Evolutionary conservation across 2,329 filamentous ascomycete species (phyloP), one percentile per base, ranked within the genome.

Genomic region (Neoscytalidium dimidiatum): DNA sequence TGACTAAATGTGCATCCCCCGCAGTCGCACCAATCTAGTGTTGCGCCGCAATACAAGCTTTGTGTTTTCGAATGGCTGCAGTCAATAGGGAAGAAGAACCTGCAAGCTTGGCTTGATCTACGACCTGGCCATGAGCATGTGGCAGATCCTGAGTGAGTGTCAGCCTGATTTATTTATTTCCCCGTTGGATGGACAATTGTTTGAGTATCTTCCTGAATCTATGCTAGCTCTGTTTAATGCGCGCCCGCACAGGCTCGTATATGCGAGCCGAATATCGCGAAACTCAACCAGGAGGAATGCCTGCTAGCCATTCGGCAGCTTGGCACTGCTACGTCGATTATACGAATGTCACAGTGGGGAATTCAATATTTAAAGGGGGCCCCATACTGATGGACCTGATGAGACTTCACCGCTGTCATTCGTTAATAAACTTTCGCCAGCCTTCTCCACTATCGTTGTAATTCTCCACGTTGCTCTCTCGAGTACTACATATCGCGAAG

Each of bases 241-340:
- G 29, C 51, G 51, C 51, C 23, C 53, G 53, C 53, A 57, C 35
- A 57, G 35, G 14, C 35, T 57, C 53, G 53, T 57, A 57, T 57
- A 57, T 57, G 53, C 53, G 35, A 28, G 53, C 53, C 21, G 21
- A 21, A 19, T 35, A 19, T 41, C 53, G 23, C 29, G 53, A 43
- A 29, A 43, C 35, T 29, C n/a, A 11, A 56, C 53, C 19, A 57
- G 21, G 53, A 29, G 35, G 19, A n/a, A 44, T 44, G 53, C 53
- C 53, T 57, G 53, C 53, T 57, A 57, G 53, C 35, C 31, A 23
- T 21, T 56, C 51, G 51, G 51, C 14, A 38, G 11, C 21, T 13
- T 33, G 19, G 19, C 19, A 28, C 23, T n/a, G 4, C 21, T 31
- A 41, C 33, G 11, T 44, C 53, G 53, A 29, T 29, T 57, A 57